These are phyloP conservation scores for Arbutus unedo DNA, from an alignment of 148 eudicot species.

Conservation along the genomic window DNA sequence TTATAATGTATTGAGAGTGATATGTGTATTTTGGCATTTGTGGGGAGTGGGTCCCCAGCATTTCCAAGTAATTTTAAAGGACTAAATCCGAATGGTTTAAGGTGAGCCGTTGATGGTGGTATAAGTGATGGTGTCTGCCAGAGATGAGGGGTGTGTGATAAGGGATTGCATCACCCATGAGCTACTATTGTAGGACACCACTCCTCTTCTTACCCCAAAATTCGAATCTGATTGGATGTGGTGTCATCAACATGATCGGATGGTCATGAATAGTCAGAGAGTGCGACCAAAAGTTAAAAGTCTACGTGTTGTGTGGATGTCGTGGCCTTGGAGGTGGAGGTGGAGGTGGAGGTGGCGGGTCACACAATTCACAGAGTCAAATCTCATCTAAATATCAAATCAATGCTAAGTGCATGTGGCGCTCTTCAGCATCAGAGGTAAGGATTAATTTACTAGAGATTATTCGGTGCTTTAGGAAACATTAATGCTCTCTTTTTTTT, in stretches of 20 bases:
- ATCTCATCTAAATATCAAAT: not conserved
- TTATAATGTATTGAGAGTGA: too few species aligned
- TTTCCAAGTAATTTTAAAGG: not conserved
- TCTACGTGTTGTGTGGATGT: not conserved
- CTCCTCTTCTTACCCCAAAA: not conserved
- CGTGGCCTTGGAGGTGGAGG: not conserved
- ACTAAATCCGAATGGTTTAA: not conserved
- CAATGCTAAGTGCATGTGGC: not conserved
- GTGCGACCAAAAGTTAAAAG: not conserved
- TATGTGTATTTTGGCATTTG: not conserved
- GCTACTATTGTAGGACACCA: not conserved
- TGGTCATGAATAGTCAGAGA: not conserved
- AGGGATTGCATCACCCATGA: conserved; percentile 9
- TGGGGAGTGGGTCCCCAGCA: not conserved
- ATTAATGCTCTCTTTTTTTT: too few species aligned
- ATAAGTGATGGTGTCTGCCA: conserved; percentile 7
- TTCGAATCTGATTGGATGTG: conserved; percentile 1
- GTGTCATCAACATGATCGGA: conserved; percentile 3
- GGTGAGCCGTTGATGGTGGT: conserved; percentile 15
- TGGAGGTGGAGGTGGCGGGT: not conserved
- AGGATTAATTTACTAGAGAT: too few species aligned
- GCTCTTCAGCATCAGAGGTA: not conserved
- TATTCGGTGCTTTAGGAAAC: too few species aligned
- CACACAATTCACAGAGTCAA: not conserved
- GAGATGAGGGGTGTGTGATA: not conserved